Base-by-base conservation (phyloP, 768 basidiomycete genomes). In the Tephrocybe sp. region DNA sequence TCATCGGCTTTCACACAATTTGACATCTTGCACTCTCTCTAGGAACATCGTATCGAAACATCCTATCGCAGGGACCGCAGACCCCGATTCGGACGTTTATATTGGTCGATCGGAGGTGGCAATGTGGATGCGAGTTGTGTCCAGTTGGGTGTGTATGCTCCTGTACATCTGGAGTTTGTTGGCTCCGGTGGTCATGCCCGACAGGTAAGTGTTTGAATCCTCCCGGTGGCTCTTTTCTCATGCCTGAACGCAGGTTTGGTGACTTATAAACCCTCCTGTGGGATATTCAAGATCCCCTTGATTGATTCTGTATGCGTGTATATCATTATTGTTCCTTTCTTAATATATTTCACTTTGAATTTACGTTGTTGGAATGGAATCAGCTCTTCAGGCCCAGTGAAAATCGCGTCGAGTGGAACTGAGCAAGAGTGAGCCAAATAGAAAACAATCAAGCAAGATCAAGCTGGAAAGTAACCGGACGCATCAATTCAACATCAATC, bases 91-190 rank as follows among this genome's bases (percentile, higher is more conserved):
- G 37, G 83, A 88, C 55, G 86, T 98, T 33, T 91, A 93, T 67
- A 98, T 98, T 42, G 97, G 97, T 15, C 85, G 94, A 32, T 95
- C 93, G 4, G 91, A 94, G 65, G 87, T 90, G 8, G 94, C 97
- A 3, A 98, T 99, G 96, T 99, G 97, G 97, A 98, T 98, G 92
- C 78, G 97, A 3, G 82, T 98, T 26, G 90, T 98, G 40, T 94
- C 92, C 25, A 90, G 90, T 57, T 99, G 96, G 96, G 79, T 96
- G 21, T 98, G 93, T 67, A 86, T 93, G 70, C 50, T 86, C 36
- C 68, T 93, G 54, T 96, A 92, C 62, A 81, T 80, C 25, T 94
- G 92, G 93, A 93, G 88, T 59, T 70, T 96, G 26, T 60, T 96
- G 45, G 95, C 92, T 7, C 95, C 95, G 0, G 86, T 91, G 34